Conservation (phyloP, 2,329 filamentous ascomycete species). For the Thelonectria rubi region DNA sequence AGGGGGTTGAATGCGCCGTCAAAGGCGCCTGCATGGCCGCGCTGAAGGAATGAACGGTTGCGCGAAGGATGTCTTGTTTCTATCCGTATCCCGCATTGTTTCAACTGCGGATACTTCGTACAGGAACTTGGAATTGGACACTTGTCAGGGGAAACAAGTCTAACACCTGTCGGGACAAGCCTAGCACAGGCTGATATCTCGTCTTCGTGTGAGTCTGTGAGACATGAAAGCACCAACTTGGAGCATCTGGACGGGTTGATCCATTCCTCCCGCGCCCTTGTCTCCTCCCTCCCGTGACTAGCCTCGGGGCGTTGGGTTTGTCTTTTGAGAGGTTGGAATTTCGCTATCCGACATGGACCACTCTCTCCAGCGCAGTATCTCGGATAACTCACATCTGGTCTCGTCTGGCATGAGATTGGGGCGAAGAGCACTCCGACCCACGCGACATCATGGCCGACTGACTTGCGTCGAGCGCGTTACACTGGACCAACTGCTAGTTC, state of each 20-base stretch:
- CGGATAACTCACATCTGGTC: background rate
- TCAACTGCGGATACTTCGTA: background rate
- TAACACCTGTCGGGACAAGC: constrained; percentile 6
- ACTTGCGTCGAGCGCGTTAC: background rate
- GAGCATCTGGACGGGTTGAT: constrained; percentile 2
- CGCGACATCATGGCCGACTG: background rate
- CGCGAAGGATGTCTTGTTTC: background rate
- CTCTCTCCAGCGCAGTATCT: background rate
- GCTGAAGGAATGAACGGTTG: background rate
- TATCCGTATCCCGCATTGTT: background rate
- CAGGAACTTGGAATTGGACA: background rate
- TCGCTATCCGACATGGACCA: background rate
- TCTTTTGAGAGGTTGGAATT: background rate
- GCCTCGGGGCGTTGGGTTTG: background rate
- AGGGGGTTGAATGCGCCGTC: background rate
- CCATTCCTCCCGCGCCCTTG: constrained; percentile 9
- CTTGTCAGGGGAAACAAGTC: constrained; percentile 1
- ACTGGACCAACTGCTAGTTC: constrained; percentile 4
- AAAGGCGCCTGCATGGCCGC: constrained; percentile 4
- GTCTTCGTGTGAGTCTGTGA: constrained; percentile 1
- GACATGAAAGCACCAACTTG: background rate
- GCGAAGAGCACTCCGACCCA: background rate
- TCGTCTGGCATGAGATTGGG: background rate
- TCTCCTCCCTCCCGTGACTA: constrained; percentile 4
- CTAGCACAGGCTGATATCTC: constrained; percentile 1